A percentile compares a stretch with the other conserved stretches of the same genome.
Evolutionary conservation across 1,284 basidiomycete species (phyloP).

Genomic region (Pisolithus thermaeus): DNA sequence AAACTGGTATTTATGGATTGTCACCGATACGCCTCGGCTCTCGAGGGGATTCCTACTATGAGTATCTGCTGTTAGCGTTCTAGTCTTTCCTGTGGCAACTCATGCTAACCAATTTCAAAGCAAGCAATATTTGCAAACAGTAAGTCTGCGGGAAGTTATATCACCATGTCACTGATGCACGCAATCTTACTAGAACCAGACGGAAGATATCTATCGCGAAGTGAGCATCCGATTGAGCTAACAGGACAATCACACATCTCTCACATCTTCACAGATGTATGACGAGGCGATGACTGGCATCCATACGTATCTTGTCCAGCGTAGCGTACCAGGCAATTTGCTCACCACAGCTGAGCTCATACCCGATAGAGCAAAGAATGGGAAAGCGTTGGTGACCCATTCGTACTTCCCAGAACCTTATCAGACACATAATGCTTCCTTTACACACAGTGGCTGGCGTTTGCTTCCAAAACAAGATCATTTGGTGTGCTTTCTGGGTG

Average conservation of each 20-base stretch:
- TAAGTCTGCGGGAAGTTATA: slow-evolving; percentile 26
- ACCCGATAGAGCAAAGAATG: slow-evolving; percentile 43
- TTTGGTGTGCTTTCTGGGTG: slow-evolving; percentile 92
- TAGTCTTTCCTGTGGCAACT: not conserved
- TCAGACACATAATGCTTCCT: slow-evolving; percentile 7
- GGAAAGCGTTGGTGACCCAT: slow-evolving; percentile 41
- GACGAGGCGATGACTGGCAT: slow-evolving; percentile 79
- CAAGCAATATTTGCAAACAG: slow-evolving; percentile 79
- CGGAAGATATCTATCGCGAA: slow-evolving; percentile 75
- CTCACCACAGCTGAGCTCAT: slow-evolving; percentile 82
- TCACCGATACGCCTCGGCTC: slow-evolving; percentile 87
- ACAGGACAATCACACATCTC: not conserved
- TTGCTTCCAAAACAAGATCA: slow-evolving; percentile 90
- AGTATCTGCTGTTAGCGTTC: slow-evolving; percentile 71
- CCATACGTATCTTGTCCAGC: slow-evolving; percentile 68
- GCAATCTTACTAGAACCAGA: slow-evolving; percentile 48
- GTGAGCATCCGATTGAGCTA: slow-evolving; percentile 19
- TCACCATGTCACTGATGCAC: slow-evolving; percentile 4
- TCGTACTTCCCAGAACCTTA: not conserved
- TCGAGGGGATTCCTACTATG: slow-evolving; percentile 92
- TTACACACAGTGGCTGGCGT: slow-evolving; percentile 52
- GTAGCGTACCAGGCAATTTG: slow-evolving; percentile 52
- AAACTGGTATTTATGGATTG: slow-evolving; percentile 64
- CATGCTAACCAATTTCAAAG: slow-evolving; percentile 30
- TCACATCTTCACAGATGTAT: slow-evolving; percentile 62